These are phyloP conservation scores for Penicillium simplicissimum DNA, from an alignment of 495 filamentous ascomycete species.

Conservation along the genomic window DNA sequence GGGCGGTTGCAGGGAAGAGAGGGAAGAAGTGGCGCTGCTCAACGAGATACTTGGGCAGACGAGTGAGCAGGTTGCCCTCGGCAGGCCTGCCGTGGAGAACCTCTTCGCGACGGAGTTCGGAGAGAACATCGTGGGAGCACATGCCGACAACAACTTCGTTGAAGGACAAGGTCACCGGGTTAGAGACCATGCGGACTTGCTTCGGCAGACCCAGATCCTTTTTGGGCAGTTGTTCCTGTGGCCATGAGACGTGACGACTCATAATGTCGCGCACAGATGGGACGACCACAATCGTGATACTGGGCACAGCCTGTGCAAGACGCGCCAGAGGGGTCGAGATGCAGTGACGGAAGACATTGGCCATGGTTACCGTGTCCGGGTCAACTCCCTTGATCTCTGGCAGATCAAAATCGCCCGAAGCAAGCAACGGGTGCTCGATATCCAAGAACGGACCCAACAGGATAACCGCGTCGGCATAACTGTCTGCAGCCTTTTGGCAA, in stretches of 20 bases:
- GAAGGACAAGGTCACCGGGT: conserved; percentile 80
- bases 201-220: conserved; percentile 76
- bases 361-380: conserved; percentile 74
- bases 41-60: conserved; percentile 71
- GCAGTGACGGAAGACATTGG: conserved; percentile 78
- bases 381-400: conserved; percentile 69
- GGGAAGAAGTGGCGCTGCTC: conserved; percentile 90
- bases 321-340: conserved; percentile 66
- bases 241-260: conserved; percentile 83
- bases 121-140: conserved; percentile 79
- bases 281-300: conserved; percentile 76
- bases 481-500: conserved; percentile 72
- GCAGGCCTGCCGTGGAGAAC: conserved; percentile 57
- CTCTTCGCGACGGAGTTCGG: conserved; percentile 77
- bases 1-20: conserved; percentile 74
- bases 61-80: conserved; percentile 60
- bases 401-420: conserved; percentile 86
- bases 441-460: conserved; percentile 89
- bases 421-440: conserved; percentile 84
- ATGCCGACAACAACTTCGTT: conserved; percentile 83
- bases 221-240: conserved; percentile 76
- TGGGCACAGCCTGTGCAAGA: conserved; percentile 67
- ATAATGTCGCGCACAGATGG: conserved; percentile 86
- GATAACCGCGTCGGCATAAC: conserved; percentile 75
- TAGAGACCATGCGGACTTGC: conserved; percentile 73